These are phyloP conservation scores for Geotrichum histeridarum DNA, from an alignment of 1,139 yeast genomes.

Conservation along the genomic window DNA sequence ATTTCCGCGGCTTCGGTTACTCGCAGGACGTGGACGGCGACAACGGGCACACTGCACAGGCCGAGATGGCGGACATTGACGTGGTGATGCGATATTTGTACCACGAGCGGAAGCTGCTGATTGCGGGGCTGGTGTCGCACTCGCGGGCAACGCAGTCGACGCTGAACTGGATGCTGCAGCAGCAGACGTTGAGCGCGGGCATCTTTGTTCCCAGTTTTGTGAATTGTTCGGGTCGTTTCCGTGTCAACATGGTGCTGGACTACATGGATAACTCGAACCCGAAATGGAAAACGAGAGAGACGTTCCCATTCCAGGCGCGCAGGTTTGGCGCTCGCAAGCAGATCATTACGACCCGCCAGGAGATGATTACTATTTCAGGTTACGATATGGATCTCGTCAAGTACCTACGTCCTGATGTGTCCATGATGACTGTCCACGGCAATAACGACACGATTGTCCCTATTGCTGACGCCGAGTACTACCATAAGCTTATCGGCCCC, in stretches of 20 bases:
- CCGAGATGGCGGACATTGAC: constrained; percentile 67
- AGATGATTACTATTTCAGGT: constrained; percentile 50
- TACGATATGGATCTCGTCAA: constrained; percentile 46
- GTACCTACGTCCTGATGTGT: constrained; percentile 42
- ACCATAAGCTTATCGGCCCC: constrained; percentile 53
- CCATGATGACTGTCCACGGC: constrained; percentile 70
- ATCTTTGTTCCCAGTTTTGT: constrained; percentile 56
- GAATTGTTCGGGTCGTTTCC: constrained; percentile 66
- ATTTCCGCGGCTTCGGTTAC: constrained; percentile 80
- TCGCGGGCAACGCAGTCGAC: constrained; percentile 75
- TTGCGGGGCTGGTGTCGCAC: constrained; percentile 60
- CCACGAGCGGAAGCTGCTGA: constrained; percentile 30
- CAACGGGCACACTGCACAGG: constrained; percentile 45
- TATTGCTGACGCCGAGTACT: constrained; percentile 53
- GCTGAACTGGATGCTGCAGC: constrained; percentile 61
- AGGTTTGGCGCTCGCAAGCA: constrained; percentile 50
- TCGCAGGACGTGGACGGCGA: constrained; percentile 52
- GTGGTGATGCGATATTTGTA: constrained; percentile 40
- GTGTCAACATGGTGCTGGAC: constrained; percentile 29
- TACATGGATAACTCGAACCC: constrained; percentile 29
- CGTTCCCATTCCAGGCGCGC: constrained; percentile 46
- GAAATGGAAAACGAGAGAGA: constrained; percentile 28
- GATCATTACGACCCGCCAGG: constrained; percentile 47
- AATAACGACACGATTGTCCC: constrained; percentile 62
- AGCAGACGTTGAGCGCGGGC: constrained; percentile 37